Percentiles rank a stretch among this genome's conserved stretches.
phyloP scores from a whole-genome alignment of 163 green algal species.

The Chlorella variabilis region DNA sequence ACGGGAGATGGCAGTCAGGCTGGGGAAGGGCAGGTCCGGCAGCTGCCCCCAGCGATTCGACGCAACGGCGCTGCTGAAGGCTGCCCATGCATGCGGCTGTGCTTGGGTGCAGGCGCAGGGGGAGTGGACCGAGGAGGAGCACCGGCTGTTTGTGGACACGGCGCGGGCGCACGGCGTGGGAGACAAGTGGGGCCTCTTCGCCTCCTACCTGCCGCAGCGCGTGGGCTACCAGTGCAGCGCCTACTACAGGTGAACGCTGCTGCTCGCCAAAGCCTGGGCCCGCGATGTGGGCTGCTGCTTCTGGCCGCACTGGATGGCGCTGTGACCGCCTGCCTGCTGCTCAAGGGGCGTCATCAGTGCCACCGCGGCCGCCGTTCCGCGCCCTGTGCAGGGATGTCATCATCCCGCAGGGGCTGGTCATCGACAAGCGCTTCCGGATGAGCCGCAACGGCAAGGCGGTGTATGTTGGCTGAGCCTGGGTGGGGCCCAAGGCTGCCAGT shows the following conservation, averaged over 20 bases:
- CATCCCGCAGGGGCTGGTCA: constrained; percentile 57
- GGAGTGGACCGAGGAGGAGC: constrained; percentile 76
- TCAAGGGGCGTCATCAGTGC: no score
- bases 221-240: constrained; percentile 81
- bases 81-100: no score
- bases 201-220: constrained; percentile 68
- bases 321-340: no score
- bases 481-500: background rate
- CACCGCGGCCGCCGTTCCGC: background rate
- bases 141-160: constrained; percentile 68
- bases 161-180: constrained; percentile 64
- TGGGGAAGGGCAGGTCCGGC: no score
- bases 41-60: no score
- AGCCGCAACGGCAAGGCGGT: constrained; percentile 52
- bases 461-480: constrained; percentile 45
- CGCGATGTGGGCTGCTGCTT: no score
- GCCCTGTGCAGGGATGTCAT: constrained; percentile 54
- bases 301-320: no score
- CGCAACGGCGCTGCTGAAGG: no score
- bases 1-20: background rate
- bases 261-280: background rate
- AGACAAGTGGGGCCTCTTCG: constrained; percentile 84
- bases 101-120: constrained; percentile 67
- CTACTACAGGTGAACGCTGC: constrained; percentile 61
- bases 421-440: constrained; percentile 65